Conservation (phyloP, 805 yeast genomes). For the Myxozyma nipponensis region DNA sequence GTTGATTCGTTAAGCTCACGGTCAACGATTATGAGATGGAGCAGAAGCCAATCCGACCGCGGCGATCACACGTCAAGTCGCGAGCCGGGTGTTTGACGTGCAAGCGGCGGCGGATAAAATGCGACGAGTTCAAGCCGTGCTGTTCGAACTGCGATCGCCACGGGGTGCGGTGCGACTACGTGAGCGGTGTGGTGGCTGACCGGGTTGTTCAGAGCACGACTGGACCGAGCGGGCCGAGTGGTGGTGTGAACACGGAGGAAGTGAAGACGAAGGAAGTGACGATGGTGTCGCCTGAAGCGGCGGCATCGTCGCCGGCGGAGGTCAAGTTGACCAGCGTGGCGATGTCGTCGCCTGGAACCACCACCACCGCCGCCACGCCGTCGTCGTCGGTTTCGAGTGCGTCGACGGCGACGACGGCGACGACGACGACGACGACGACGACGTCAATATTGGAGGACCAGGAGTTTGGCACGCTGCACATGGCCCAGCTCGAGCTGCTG, state of each 20-base stretch:
- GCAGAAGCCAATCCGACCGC: slow-evolving; percentile 24
- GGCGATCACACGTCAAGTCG: slow-evolving; percentile 54
- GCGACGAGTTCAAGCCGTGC: slow-evolving; percentile 60
- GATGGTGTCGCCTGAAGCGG: background rate
- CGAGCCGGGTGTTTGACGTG: slow-evolving; percentile 74
- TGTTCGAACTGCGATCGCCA: slow-evolving; percentile 53
- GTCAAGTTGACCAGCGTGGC: background rate
- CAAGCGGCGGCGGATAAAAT: slow-evolving; percentile 58
- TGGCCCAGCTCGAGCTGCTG: slow-evolving; percentile 25
- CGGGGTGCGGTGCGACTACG: slow-evolving; percentile 21
- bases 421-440: slow-evolving; percentile 1
- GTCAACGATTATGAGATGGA: too few species aligned
- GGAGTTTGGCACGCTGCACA: slow-evolving; percentile 16
- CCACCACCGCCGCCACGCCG: too few species aligned
- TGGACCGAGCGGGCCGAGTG: background rate
- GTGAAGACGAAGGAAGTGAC: background rate
- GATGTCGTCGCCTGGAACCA: too few species aligned
- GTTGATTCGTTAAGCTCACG: too few species aligned
- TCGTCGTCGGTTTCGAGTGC: background rate
- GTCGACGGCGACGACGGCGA: slow-evolving; percentile 1
- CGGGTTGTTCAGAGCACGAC: too few species aligned
- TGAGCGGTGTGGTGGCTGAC: too few species aligned
- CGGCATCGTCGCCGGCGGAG: background rate
- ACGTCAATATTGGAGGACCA: background rate
- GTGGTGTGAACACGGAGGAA: background rate